Percentiles rank a stretch among this genome's conserved stretches.
Conservation (phyloP, 2,329 filamentous ascomycete species). For the Karstenula rhodostoma region DNA sequence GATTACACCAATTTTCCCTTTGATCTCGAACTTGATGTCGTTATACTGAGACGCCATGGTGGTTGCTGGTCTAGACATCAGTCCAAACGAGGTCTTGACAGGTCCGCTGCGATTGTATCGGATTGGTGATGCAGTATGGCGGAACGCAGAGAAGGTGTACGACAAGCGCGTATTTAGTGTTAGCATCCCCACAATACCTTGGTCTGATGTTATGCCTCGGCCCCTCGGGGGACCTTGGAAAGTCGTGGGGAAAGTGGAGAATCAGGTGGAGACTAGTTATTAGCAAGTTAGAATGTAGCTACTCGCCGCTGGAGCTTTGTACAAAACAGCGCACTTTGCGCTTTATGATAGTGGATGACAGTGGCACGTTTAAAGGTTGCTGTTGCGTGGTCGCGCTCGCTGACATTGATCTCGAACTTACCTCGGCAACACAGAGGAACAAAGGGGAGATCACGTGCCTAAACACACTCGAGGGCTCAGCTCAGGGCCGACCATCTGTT, state of each 20-base stretch:
- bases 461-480: no score
- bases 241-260: neutral
- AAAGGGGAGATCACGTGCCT: neutral
- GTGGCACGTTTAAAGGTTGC: no score
- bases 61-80: neutral
- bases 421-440: neutral
- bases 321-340: neutral
- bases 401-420: neutral
- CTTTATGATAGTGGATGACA: neutral
- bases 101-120: neutral
- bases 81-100: neutral
- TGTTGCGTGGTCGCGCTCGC: no score
- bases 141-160: neutral
- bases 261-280: neutral
- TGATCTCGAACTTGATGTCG: constrained; percentile 56
- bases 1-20: constrained; percentile 56
- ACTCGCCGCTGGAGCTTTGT: neutral
- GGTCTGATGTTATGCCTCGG: constrained; percentile 7
- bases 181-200: constrained; percentile 4
- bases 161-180: neutral
- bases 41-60: constrained; percentile 46
- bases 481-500: no score
- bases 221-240: neutral
- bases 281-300: neutral
- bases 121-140: neutral